Evolutionary conservation across 805 yeast species (phyloP).

Genomic region (Cyberlindnera xishuangbannaensis): DNA sequence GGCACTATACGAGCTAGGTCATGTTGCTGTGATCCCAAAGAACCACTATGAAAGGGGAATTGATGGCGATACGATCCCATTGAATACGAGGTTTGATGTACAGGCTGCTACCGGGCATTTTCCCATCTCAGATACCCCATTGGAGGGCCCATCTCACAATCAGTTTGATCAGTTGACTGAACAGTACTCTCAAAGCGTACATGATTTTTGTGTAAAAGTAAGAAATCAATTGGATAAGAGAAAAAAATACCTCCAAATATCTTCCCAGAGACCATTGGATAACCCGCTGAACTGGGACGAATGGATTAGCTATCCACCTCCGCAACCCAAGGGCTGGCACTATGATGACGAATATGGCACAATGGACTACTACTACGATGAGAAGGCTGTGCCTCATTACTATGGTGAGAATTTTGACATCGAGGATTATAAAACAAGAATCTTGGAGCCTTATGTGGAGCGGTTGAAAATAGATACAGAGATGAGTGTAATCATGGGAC

Average conservation of each 20-base stretch:
- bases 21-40: conserved; percentile 12
- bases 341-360: conserved; percentile 27
- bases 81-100: conserved; percentile 19
- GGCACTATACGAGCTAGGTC: conserved; percentile 11
- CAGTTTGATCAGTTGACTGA: conserved; percentile 11
- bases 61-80: conserved; percentile 21
- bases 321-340: conserved; percentile 42
- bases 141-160: conserved; percentile 2
- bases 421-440: conserved; percentile 21
- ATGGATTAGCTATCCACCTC: conserved; percentile 85
- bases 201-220: conserved; percentile 14
- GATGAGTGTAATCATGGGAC: neutral
- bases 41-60: conserved; percentile 11
- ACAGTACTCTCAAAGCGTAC: conserved; percentile 10
- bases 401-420: conserved; percentile 33
- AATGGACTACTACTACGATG: conserved; percentile 22
- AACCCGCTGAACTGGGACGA: conserved; percentile 64
- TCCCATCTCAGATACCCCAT: neutral
- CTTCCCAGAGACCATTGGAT: conserved; percentile 58
- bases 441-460: conserved; percentile 7
- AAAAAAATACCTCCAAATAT: conserved; percentile 55
- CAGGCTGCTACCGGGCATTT: conserved; percentile 22
- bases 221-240: conserved; percentile 41
- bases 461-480: conserved; percentile 1
- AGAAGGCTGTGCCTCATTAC: conserved; percentile 23